phyloP scores from a whole-genome alignment of 257 asterid species.

The Thymus mandschuricus region DNA sequence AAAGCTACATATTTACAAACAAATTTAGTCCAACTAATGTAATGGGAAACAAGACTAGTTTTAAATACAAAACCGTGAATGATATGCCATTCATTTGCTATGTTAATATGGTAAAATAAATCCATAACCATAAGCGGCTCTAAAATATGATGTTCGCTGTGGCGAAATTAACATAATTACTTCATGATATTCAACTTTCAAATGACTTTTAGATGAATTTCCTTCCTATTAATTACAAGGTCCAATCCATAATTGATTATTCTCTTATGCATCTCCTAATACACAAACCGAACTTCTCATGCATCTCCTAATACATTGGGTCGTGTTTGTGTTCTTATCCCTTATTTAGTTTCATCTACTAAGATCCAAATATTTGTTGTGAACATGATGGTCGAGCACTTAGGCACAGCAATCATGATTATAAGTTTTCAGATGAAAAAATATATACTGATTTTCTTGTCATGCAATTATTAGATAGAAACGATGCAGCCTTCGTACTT shows the following conservation, averaged over 20 bases:
- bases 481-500: not conserved
- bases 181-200: not conserved
- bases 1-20: too few relatives aligned
- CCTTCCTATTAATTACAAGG: not conserved
- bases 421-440: not conserved
- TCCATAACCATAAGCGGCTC: too few relatives aligned
- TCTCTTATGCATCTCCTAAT: not conserved
- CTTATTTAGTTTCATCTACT: not conserved
- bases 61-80: not conserved
- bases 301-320: not conserved
- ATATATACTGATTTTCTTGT: not conserved
- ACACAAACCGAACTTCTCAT: not conserved
- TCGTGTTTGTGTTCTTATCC: not conserved
- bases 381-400: not conserved
- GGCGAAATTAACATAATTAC: not conserved
- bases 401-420: not conserved
- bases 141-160: too few relatives aligned
- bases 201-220: not conserved
- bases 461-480: not conserved
- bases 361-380: constrained; percentile 1
- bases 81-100: not conserved
- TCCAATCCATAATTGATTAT: not conserved
- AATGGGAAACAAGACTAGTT: not conserved
- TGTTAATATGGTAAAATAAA: too few relatives aligned
- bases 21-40: too few relatives aligned